Evolutionary conservation across 768 basidiomycete genomes (phyloP).

Genomic region (Saitozyma sp.): DNA sequence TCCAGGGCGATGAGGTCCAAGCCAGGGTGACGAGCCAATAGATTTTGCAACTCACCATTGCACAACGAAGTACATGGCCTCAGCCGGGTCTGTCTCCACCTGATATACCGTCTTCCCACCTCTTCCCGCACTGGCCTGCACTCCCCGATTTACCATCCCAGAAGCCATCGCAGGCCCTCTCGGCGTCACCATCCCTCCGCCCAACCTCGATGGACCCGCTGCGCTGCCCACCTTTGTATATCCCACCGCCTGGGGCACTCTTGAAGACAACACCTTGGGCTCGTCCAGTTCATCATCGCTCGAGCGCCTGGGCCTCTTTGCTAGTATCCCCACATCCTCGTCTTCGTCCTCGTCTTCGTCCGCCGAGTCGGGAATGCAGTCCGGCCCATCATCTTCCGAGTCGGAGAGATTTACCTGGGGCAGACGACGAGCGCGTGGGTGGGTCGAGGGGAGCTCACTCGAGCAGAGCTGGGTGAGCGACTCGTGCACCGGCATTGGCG

Average conservation of each 20-base stretch:
- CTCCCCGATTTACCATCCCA: background rate
- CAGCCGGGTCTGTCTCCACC: conserved; percentile 4
- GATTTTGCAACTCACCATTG: conserved; percentile 33
- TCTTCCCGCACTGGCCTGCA: conserved; percentile 18
- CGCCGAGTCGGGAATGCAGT: conserved; percentile 9
- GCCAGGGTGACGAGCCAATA: too few species aligned
- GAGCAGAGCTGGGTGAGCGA: too few species aligned
- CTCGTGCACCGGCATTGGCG: too few species aligned
- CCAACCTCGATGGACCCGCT: too few species aligned
- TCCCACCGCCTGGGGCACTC: too few species aligned
- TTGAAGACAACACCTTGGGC: conserved; percentile 4
- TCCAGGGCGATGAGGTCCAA: background rate
- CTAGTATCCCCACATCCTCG: too few species aligned
- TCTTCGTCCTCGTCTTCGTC: conserved; percentile 12
- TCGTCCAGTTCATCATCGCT: conserved; percentile 4
- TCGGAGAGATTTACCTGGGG: background rate
- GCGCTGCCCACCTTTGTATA: too few species aligned
- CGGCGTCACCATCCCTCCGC: too few species aligned
- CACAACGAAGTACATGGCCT: conserved; percentile 26
- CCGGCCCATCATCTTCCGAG: conserved; percentile 1
- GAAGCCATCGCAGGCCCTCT: too few species aligned
- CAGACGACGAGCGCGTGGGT: conserved; percentile 5
- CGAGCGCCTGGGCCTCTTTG: too few species aligned
- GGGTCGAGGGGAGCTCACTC: background rate
- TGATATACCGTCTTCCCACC: conserved; percentile 26